A percentile compares a stretch with the other conserved stretches of the same genome.
These are phyloP conservation scores for Penicillium polonicum DNA, from an alignment of 2,329 filamentous ascomycete genomes.

Conservation along the genomic window DNA sequence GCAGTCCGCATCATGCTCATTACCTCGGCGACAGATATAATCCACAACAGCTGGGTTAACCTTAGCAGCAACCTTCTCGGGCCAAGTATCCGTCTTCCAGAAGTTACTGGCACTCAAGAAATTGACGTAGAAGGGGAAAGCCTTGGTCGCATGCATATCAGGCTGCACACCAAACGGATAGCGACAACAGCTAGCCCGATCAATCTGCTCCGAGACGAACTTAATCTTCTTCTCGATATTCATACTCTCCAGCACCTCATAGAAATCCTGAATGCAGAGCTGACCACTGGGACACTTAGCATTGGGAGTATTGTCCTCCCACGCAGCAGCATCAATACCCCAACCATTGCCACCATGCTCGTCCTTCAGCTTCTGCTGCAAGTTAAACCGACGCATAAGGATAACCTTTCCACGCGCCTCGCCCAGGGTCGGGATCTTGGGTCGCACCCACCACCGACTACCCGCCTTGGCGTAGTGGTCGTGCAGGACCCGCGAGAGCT, in stretches of 20 bases:
- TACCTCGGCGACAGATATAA: constrained; percentile 57
- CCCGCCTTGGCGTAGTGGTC: constrained; percentile 63
- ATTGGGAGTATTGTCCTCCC: constrained; percentile 87
- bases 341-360: constrained; percentile 53
- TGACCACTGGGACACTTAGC: constrained; percentile 67
- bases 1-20: constrained; percentile 62
- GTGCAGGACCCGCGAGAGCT: constrained; percentile 71
- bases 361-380: constrained; percentile 52
- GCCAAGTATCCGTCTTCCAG: constrained; percentile 90
- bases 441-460: constrained; percentile 74
- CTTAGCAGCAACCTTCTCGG: constrained; percentile 82
- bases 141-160: constrained; percentile 46
- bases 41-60: constrained; percentile 74
- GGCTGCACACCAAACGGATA: constrained; percentile 40
- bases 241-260: constrained; percentile 73
- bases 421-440: constrained; percentile 73
- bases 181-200: constrained; percentile 61
- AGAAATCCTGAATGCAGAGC: constrained; percentile 91
- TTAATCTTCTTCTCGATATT: constrained; percentile 80
- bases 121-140: constrained; percentile 77
- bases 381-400: constrained; percentile 74
- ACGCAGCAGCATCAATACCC: constrained; percentile 61
- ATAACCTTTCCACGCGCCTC: constrained; percentile 80
- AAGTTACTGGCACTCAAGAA: constrained; percentile 92
- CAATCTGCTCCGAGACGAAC: constrained; percentile 71